Percentiles rank a stretch among this genome's conserved stretches.
These are phyloP conservation scores for Jamesozyma piceae DNA, from an alignment of 805 yeast species.

Conservation along the genomic window DNA sequence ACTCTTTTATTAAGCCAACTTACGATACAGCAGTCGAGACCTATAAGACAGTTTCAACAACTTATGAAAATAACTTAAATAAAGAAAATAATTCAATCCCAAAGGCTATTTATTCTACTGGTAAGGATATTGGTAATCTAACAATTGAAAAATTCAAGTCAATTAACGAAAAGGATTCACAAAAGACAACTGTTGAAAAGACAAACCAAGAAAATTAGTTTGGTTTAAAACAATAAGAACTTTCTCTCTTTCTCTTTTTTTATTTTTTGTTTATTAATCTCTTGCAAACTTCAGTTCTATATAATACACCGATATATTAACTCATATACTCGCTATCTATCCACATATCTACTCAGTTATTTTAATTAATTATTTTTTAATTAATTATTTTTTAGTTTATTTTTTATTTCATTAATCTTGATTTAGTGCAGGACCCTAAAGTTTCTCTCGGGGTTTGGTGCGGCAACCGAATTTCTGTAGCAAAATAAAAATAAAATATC, in stretches of 20 bases:
- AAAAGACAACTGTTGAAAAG: constrained; percentile 1
- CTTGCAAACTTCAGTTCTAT: no score
- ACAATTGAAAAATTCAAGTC: constrained; percentile 24
- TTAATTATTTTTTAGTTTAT: no score
- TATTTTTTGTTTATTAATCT: neutral
- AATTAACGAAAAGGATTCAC: neutral
- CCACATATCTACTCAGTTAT: no score
- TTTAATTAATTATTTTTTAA: no score
- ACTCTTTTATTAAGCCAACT: constrained; percentile 9
- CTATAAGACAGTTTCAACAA: constrained; percentile 23
- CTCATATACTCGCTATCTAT: no score
- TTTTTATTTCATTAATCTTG: no score
- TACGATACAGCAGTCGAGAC: constrained; percentile 17
- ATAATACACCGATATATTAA: no score
- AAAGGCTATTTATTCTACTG: constrained; percentile 26
- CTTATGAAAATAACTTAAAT: constrained; percentile 14
- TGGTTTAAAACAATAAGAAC: neutral
- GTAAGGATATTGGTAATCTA: constrained; percentile 23
- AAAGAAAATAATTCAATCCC: constrained; percentile 18
- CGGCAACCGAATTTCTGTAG: no score
- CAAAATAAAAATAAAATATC: no score
- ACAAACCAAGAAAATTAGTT: constrained; percentile 1
- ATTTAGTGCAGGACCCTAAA: no score
- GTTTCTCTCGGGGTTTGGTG: no score
- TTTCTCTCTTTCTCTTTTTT: neutral